phyloP scores from a whole-genome alignment of 108 stramenopile genomes.

The Stephanodiscus triporus region DNA sequence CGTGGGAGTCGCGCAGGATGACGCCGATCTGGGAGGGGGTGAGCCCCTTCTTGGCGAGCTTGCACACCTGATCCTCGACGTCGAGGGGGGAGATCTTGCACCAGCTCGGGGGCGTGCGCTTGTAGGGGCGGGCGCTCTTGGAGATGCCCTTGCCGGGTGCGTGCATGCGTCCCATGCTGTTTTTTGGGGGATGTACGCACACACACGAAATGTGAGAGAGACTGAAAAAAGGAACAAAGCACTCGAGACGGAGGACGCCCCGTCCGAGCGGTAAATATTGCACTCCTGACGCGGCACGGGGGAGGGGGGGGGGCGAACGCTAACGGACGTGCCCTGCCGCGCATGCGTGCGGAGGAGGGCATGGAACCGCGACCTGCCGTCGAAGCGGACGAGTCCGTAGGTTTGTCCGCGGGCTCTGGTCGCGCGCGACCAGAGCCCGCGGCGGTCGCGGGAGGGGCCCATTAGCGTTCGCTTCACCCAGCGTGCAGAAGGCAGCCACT shows the following conservation, averaged over 20 bases:
- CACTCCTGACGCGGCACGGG: background rate
- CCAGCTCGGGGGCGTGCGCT: conserved; percentile 99
- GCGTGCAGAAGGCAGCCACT: conserved; percentile 87
- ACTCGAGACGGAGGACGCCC: background rate
- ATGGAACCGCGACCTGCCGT: background rate
- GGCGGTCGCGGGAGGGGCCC: background rate
- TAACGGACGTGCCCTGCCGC: background rate
- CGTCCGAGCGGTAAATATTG: too few species aligned
- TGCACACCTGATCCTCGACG: conserved; percentile 98
- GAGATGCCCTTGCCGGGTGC: conserved; percentile 99
- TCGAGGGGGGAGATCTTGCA: conserved; percentile 91
- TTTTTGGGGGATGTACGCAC: background rate
- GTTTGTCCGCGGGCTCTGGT: background rate
- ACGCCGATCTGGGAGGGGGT: conserved; percentile 99
- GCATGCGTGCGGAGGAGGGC: conserved; percentile 10
- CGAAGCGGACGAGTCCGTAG: background rate
- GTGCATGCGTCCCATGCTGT: conserved; percentile 93
- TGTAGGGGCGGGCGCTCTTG: conserved; percentile 98
- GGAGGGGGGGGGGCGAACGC: conserved; percentile 14
- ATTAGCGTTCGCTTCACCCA: conserved; percentile 21
- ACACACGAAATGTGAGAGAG: background rate
- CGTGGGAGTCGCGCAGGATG: conserved; percentile 97
- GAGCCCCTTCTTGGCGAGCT: conserved; percentile 99
- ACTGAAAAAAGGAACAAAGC: background rate
- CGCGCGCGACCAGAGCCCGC: background rate